Percentiles rank a stretch among this genome's conserved stretches.
Evolutionary conservation across 1,284 basidiomycete genomes (phyloP).

Genomic region (Tilletia caries): DNA sequence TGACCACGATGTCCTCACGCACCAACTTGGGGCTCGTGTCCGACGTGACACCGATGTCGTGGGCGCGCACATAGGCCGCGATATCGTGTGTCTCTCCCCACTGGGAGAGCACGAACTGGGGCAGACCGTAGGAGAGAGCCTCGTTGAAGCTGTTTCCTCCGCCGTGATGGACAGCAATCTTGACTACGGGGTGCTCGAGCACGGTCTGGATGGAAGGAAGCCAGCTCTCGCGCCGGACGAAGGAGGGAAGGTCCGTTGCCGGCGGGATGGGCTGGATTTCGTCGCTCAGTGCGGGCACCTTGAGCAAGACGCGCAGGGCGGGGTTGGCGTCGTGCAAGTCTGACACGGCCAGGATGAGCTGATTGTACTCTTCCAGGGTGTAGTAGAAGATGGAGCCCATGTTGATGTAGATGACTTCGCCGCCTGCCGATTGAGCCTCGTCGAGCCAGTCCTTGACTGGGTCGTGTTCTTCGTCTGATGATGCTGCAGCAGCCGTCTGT

Average conservation of each 20-base stretch:
- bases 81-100: slow-evolving; percentile 48
- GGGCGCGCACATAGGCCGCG: slow-evolving; percentile 24
- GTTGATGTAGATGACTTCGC: slow-evolving; percentile 46
- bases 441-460: slow-evolving; percentile 32
- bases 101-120: slow-evolving; percentile 43
- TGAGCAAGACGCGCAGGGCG: slow-evolving; percentile 33
- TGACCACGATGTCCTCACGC: slow-evolving; percentile 7
- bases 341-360: slow-evolving; percentile 30
- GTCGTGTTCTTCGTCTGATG: slow-evolving; percentile 9
- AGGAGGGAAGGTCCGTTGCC: slow-evolving; percentile 27
- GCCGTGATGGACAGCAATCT: slow-evolving; percentile 42
- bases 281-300: slow-evolving; percentile 18
- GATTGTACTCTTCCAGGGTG: slow-evolving; percentile 33
- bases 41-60: slow-evolving; percentile 26
- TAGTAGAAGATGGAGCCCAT: slow-evolving; percentile 50
- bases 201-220: slow-evolving; percentile 33
- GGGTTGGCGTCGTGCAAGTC: slow-evolving; percentile 25
- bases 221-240: slow-evolving; percentile 39
- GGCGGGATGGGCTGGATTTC: slow-evolving; percentile 14
- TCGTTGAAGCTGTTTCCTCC: slow-evolving; percentile 51
- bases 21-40: slow-evolving; percentile 1
- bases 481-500: not conserved
- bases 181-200: slow-evolving; percentile 39
- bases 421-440: slow-evolving; percentile 25
- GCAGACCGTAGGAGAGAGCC: slow-evolving; percentile 39